Evolutionary conservation across 2,329 filamentous ascomycete species (phyloP).

Genomic region (Colletotrichum sp.): DNA sequence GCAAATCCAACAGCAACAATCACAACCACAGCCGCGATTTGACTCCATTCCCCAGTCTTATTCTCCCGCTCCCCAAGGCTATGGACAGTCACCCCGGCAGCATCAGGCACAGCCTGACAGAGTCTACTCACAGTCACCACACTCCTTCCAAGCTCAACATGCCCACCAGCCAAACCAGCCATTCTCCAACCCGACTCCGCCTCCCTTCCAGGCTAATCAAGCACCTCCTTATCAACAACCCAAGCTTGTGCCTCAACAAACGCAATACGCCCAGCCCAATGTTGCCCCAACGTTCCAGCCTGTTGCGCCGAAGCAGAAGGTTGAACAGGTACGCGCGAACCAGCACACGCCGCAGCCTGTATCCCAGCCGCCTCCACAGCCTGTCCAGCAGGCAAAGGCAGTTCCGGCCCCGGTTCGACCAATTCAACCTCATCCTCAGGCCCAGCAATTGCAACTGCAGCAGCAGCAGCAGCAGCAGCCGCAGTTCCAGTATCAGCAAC

Average conservation of each 20-base stretch:
- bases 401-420: not conserved
- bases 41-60: constrained; percentile 16
- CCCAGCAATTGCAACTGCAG: not conserved
- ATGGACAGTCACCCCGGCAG: constrained; percentile 29
- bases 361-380: constrained; percentile 19
- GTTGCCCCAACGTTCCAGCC: constrained; percentile 7
- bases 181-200: constrained; percentile 13
- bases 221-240: constrained; percentile 15
- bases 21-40: constrained; percentile 29
- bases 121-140: constrained; percentile 20
- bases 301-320: constrained; percentile 3
- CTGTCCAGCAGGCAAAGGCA: constrained; percentile 24
- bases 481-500: not conserved
- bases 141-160: constrained; percentile 15
- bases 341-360: not conserved
- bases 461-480: not conserved
- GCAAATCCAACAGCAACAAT: constrained; percentile 34
- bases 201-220: constrained; percentile 12
- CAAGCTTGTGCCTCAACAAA: constrained; percentile 20
- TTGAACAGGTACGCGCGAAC: not conserved
- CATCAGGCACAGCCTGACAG: constrained; percentile 19
- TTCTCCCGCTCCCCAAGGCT: constrained; percentile 27
- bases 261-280: constrained; percentile 5
- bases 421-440: constrained; percentile 3
- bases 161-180: constrained; percentile 9